Evolutionary conservation across 140 eudicot species (phyloP), one percentile per base, ranked within the genome.

Genomic region (Stevia rebaudiana): DNA sequence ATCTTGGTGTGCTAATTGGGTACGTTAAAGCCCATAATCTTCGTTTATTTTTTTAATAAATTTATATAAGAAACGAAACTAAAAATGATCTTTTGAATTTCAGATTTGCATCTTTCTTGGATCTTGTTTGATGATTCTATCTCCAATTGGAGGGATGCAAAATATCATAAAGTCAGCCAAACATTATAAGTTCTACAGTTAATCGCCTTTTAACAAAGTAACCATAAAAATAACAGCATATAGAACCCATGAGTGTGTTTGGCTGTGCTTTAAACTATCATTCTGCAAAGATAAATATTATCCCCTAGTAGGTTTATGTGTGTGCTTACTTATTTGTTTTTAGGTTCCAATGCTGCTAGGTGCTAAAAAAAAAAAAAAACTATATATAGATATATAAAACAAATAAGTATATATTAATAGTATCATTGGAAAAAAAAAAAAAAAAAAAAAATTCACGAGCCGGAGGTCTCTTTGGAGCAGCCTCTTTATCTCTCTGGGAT

Each of bases 1-100:
- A 40, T 86, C 95, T 48, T 86, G 95, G 95, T 66, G 72, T 40
- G 43, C 86, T 74, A 86, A 86, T 52, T 86, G 95, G 95, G 95
- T 86, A 71, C 30, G 82, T 43, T 40, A 30, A 9, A 42, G 5
- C 62, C 46, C 33, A 41, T 61, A 18, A 33, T 65, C 12, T 23
- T 10, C 24, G 31, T 49, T 16, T 39, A 50, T 61, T 18, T 22
- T 43, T 11, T 71, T n/a, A n/a, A 33, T 11, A 11, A 41, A 17
- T 36, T 25, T 53, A 48, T 25, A 55, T 4, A 28, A 1, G 28
- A 6, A 51, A 5, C 18, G 35, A 19, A 23, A 48, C 68, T 69
- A 42, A 70, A 64, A 16, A 13, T 11, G 11, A 63, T 13, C 10
- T 55, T 63, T 31, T 55, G 24, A 28, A 22, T 56, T 65, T 55